Evolutionary conservation across 306 rosid species (phyloP).

Genomic region (Senna siamea): DNA sequence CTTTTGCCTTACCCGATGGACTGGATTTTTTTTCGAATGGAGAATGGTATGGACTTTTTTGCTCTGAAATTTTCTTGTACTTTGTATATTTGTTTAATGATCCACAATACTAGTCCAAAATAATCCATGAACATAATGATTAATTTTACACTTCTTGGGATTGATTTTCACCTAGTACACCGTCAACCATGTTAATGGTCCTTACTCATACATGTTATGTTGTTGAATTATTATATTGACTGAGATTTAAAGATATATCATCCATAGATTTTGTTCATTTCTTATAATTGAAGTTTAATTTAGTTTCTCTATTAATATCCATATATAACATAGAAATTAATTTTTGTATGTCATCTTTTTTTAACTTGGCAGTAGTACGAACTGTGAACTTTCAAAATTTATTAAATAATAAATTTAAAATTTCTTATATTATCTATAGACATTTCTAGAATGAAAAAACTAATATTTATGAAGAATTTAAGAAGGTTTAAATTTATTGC

Average conservation of each 20-base stretch:
- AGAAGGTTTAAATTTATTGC: too few relatives aligned
- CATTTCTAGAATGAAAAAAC: background rate
- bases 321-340: slow-evolving; percentile 8
- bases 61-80: slow-evolving; percentile 15
- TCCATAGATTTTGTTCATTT: slow-evolving; percentile 20
- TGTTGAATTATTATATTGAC: slow-evolving; percentile 22
- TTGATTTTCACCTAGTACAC: slow-evolving; percentile 14
- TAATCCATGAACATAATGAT: slow-evolving; percentile 28
- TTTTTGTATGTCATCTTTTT: slow-evolving; percentile 5
- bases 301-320: background rate
- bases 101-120: slow-evolving; percentile 12
- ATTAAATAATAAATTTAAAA: background rate
- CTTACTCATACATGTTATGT: slow-evolving; percentile 11
- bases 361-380: background rate
- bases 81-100: slow-evolving; percentile 2
- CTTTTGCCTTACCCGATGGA: slow-evolving; percentile 65
- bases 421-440: background rate
- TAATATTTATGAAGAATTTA: background rate
- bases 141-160: slow-evolving; percentile 27
- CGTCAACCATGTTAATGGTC: slow-evolving; percentile 16
- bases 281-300: background rate
- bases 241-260: slow-evolving; percentile 8
- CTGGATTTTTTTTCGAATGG: slow-evolving; percentile 78
- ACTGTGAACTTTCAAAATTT: background rate
- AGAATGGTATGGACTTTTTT: slow-evolving; percentile 72